These are phyloP conservation scores for Viola pubescens DNA, from an alignment of 441 rosid genomes.

Conservation along the genomic window DNA sequence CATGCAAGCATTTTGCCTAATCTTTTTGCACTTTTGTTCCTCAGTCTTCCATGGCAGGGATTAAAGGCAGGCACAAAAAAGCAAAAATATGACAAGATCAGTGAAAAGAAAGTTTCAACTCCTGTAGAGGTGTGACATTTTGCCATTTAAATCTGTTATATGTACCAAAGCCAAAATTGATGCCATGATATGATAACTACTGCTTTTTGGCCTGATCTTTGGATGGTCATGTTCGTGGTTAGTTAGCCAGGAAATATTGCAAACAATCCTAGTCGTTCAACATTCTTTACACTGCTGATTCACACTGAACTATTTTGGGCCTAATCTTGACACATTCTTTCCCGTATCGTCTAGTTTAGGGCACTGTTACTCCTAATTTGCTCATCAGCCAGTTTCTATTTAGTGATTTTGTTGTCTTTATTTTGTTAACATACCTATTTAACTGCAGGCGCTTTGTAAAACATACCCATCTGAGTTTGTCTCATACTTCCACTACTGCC, in stretches of 20 bases:
- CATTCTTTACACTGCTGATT: background rate
- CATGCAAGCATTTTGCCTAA: conserved; percentile 1
- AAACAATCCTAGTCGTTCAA: background rate
- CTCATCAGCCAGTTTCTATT: background rate
- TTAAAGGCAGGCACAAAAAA: conserved; percentile 83
- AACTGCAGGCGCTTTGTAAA: conserved; percentile 77
- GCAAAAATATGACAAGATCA: conserved; percentile 88
- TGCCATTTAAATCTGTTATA: background rate
- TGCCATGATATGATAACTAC: background rate
- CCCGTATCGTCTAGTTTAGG: background rate
- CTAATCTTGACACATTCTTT: background rate
- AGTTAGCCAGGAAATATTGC: conserved; percentile 2
- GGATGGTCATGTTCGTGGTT: background rate
- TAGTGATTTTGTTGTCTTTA: background rate
- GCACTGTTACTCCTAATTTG: background rate
- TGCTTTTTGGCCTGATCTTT: conserved; percentile 1
- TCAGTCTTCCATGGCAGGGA: conserved; percentile 95
- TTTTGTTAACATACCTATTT: background rate
- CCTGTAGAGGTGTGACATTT: conserved; percentile 52
- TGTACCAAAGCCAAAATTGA: background rate
- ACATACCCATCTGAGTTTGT: conserved; percentile 86
- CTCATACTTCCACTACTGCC: conserved; percentile 89
- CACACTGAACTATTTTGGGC: background rate
- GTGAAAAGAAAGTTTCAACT: conserved; percentile 83
- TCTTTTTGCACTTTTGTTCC: conserved; percentile 18